Conservation (phyloP, 306 rosid species). For the Vigna trinervia region DNA sequence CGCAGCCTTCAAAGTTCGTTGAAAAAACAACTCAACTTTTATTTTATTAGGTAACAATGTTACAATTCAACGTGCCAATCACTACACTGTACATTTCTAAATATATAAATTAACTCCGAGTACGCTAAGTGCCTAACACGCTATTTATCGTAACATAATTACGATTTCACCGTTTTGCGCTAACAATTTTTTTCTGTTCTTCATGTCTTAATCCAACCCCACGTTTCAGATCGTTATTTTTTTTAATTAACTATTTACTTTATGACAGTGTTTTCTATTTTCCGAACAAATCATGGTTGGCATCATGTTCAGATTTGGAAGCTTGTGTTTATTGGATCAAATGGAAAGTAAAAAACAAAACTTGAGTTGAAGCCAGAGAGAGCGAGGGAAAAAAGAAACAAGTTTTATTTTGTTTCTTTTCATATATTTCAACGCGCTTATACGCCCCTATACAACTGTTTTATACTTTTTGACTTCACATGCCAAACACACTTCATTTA, state of each 20-base stretch:
- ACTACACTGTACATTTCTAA: neutral
- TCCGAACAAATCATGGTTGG: neutral
- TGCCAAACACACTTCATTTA: constrained; percentile 35
- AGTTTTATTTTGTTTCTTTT: constrained; percentile 26
- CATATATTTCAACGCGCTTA: constrained; percentile 53
- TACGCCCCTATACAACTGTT: constrained; percentile 44
- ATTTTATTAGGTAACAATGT: neutral
- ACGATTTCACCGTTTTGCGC: constrained; percentile 23
- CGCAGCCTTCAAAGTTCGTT: constrained; percentile 46
- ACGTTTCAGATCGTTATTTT: neutral
- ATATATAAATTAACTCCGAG: neutral
- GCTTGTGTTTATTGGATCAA: neutral
- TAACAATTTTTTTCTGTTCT: neutral
- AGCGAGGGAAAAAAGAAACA: neutral
- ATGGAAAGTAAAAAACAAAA: neutral
- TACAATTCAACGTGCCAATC: constrained; percentile 23
- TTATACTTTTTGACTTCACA: constrained; percentile 45
- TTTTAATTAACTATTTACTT: neutral
- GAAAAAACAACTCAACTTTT: constrained; percentile 20
- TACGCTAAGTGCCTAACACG: constrained; percentile 34
- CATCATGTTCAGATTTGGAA: neutral
- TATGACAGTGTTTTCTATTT: neutral
- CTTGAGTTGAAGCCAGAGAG: neutral
- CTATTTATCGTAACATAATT: constrained; percentile 34
- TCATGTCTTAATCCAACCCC: neutral